A percentile compares a stretch with the other conserved stretches of the same genome.
Conservation (phyloP, 2,329 filamentous ascomycete genomes). For the Geosmithia putterillii region DNA sequence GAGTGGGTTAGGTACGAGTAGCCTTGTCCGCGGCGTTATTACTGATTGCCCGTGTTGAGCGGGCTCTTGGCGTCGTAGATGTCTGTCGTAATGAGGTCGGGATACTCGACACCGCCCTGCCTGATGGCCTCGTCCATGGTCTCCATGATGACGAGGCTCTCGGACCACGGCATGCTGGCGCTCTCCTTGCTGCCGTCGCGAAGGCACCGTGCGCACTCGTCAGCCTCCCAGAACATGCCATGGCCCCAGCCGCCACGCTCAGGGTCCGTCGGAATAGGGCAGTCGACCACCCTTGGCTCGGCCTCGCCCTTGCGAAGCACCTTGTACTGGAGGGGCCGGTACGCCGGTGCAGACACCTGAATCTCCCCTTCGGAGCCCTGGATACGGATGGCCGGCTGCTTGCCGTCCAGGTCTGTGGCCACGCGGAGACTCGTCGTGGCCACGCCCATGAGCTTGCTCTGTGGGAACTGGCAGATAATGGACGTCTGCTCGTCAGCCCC, state of each 20-base stretch:
- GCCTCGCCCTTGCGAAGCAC: constrained; percentile 43
- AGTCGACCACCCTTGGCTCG: constrained; percentile 36
- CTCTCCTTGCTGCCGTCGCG: constrained; percentile 70
- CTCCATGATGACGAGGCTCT: constrained; percentile 81
- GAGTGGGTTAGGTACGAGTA: background rate
- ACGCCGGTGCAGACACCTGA: constrained; percentile 63
- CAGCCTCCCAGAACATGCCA: constrained; percentile 84
- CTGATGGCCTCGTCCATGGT: constrained; percentile 43
- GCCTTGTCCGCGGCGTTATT: background rate
- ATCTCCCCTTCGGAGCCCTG: constrained; percentile 75
- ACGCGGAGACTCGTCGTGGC: constrained; percentile 55
- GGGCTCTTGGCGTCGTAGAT: constrained; percentile 47
- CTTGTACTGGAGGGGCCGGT: constrained; percentile 52
- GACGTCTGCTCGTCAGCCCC: constrained; percentile 70
- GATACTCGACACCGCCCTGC: constrained; percentile 41
- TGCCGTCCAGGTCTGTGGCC: constrained; percentile 46
- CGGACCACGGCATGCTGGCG: constrained; percentile 53
- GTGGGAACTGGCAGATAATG: constrained; percentile 65
- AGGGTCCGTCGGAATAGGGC: constrained; percentile 37
- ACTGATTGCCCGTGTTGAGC: constrained; percentile 37
- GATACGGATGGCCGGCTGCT: constrained; percentile 60
- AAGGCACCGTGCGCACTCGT: constrained; percentile 64
- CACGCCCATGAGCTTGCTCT: constrained; percentile 56
- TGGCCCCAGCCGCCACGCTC: constrained; percentile 45
- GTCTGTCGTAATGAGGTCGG: constrained; percentile 42